These are phyloP conservation scores for Oenanthe javanica DNA, from an alignment of 140 eudicot genomes.

Conservation along the genomic window DNA sequence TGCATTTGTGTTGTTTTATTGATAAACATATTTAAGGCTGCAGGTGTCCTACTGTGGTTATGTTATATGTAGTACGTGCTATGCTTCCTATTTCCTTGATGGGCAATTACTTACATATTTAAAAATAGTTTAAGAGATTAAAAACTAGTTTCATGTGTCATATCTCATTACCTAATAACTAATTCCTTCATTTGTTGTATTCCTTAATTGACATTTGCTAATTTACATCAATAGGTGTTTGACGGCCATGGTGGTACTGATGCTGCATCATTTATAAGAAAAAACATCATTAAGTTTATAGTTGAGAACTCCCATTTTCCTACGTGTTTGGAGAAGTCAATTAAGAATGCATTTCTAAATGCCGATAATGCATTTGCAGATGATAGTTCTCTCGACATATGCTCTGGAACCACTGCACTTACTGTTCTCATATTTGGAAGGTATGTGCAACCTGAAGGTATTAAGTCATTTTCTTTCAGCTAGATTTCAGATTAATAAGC, in stretches of 20 bases:
- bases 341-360: slow-evolving; percentile 60
- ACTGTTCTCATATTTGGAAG: slow-evolving; percentile 78
- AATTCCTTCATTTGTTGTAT: background rate
- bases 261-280: slow-evolving; percentile 63
- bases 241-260: slow-evolving; percentile 98
- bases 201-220: slow-evolving; percentile 2
- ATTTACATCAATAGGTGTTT: slow-evolving; percentile 54
- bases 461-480: background rate
- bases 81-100: background rate
- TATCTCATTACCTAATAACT: background rate
- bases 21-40: too few relatives aligned
- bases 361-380: slow-evolving; percentile 78
- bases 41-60: too few relatives aligned
- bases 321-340: slow-evolving; percentile 51
- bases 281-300: slow-evolving; percentile 62
- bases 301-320: slow-evolving; percentile 68
- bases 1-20: too few relatives aligned
- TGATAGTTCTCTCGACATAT: slow-evolving; percentile 57
- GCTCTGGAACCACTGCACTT: slow-evolving; percentile 90
- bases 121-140: background rate
- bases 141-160: background rate
- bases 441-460: slow-evolving; percentile 20
- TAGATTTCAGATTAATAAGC: background rate
- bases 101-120: background rate
- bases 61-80: background rate